These are phyloP conservation scores for Penicillium thymicola DNA, from an alignment of 2,329 filamentous ascomycete species.

Conservation along the genomic window DNA sequence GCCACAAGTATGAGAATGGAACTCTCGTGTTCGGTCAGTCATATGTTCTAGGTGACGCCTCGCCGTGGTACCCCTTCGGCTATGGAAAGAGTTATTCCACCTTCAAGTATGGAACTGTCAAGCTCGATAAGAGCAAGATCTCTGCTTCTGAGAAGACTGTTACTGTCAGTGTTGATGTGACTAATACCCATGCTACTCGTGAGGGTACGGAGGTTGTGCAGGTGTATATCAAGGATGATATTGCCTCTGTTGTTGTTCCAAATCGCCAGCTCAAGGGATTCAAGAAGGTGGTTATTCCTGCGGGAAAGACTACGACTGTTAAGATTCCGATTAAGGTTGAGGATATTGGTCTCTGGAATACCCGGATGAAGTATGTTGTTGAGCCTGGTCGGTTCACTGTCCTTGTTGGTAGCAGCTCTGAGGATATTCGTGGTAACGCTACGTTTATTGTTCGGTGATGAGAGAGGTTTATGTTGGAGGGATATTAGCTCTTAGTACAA, in stretches of 20 bases:
- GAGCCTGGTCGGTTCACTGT: conserved; percentile 67
- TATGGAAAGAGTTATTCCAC: conserved; percentile 64
- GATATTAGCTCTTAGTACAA: neutral
- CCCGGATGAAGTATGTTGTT: conserved; percentile 67
- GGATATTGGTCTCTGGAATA: conserved; percentile 56
- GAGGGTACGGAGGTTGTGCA: conserved; percentile 67
- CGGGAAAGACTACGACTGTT: conserved; percentile 57
- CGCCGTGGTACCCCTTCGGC: conserved; percentile 64
- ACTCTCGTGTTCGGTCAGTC: conserved; percentile 62
- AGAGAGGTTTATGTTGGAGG: neutral
- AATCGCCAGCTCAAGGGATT: conserved; percentile 66
- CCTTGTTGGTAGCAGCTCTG: conserved; percentile 54
- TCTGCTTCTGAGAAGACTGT: conserved; percentile 52
- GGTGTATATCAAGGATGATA: conserved; percentile 62
- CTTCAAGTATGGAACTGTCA: conserved; percentile 52
- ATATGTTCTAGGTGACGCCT: conserved; percentile 61
- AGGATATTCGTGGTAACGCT: conserved; percentile 33
- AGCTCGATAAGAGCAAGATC: conserved; percentile 43
- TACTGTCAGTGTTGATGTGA: conserved; percentile 60
- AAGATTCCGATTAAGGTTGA: conserved; percentile 50
- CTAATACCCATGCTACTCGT: conserved; percentile 51
- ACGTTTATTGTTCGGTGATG: conserved; percentile 30
- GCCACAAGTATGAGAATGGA: conserved; percentile 55
- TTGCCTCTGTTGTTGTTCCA: conserved; percentile 61
- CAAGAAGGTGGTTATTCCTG: conserved; percentile 60